Evolutionary conservation across 225 moss, liverwort and hornwort species (phyloP).

Genomic region (Straminergon stramineum): DNA sequence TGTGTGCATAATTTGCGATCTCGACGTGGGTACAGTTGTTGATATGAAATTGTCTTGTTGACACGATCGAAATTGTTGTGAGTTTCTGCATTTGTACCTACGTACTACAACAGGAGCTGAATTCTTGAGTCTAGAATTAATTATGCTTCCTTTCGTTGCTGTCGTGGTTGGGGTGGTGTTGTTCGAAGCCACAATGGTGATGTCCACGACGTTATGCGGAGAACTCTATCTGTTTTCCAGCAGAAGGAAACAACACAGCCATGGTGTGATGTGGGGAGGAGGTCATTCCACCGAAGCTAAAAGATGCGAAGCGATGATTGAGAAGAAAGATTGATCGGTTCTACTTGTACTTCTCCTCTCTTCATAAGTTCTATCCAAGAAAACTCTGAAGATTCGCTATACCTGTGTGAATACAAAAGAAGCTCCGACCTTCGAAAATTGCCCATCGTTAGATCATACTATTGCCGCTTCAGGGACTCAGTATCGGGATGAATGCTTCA

Average conservation of each 20-base stretch:
- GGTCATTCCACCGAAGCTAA: neutral
- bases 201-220: constrained; percentile 15
- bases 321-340: neutral
- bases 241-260: neutral
- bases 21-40: neutral
- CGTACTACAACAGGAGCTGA: neutral
- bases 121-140: neutral
- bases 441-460: neutral
- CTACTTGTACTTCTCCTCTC: neutral
- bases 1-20: neutral
- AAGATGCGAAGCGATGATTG: neutral
- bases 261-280: neutral
- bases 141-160: constrained; percentile 5
- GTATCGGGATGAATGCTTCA: neutral
- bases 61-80: neutral
- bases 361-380: neutral
- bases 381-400: neutral
- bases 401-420: neutral
- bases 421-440: neutral
- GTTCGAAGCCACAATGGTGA: constrained; percentile 20
- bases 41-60: neutral
- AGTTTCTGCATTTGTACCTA: neutral
- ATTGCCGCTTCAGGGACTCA: neutral
- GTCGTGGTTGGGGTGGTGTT: constrained; percentile 10
- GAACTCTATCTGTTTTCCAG: neutral